A percentile compares a stretch with the other conserved stretches of the same genome.
Evolutionary conservation across 2,329 filamentous ascomycete genomes (phyloP).

Genomic region (Fusarium udum): DNA sequence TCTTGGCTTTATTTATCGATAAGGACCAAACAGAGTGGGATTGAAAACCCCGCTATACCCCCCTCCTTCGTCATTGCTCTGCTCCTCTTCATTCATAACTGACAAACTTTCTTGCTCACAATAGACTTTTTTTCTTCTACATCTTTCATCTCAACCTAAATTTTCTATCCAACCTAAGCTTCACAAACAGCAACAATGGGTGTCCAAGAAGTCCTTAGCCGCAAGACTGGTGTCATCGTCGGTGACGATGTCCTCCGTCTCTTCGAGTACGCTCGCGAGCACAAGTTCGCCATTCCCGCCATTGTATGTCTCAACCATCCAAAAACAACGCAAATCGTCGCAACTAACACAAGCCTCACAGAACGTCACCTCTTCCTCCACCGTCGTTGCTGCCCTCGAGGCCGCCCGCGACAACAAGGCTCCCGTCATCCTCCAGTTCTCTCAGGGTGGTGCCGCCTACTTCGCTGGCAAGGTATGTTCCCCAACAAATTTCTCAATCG

Average conservation of each 20-base stretch:
- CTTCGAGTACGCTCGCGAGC: slow-evolving; percentile 89
- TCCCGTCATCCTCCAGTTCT: slow-evolving; percentile 92
- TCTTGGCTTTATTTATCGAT: slow-evolving; percentile 39
- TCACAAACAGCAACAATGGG: slow-evolving; percentile 49
- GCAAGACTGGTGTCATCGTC: slow-evolving; percentile 64
- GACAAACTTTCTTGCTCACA: slow-evolving; percentile 37
- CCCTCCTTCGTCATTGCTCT: slow-evolving; percentile 33
- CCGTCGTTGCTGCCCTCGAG: slow-evolving; percentile 83
- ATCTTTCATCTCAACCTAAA: slow-evolving; percentile 33
- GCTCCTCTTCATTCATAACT: slow-evolving; percentile 37
- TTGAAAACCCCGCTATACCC: slow-evolving; percentile 43
- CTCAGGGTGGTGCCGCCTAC: slow-evolving; percentile 92
- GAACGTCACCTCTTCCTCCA: slow-evolving; percentile 93
- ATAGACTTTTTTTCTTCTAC: slow-evolving; percentile 33
- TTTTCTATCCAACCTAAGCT: slow-evolving; percentile 21
- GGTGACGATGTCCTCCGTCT: slow-evolving; percentile 68
- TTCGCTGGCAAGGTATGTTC: slow-evolving; percentile 81
- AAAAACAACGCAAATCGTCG: background rate
- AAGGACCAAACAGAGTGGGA: slow-evolving; percentile 28
- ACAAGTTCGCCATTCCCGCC: slow-evolving; percentile 88
- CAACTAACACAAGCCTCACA: slow-evolving; percentile 25
- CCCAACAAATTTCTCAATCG: background rate
- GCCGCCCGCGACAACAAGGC: slow-evolving; percentile 91
- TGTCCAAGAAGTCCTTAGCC: slow-evolving; percentile 56
- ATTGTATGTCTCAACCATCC: slow-evolving; percentile 56